These are phyloP conservation scores for Schizothecium vesticola DNA, from an alignment of 495 filamentous ascomycete species.

Conservation along the genomic window DNA sequence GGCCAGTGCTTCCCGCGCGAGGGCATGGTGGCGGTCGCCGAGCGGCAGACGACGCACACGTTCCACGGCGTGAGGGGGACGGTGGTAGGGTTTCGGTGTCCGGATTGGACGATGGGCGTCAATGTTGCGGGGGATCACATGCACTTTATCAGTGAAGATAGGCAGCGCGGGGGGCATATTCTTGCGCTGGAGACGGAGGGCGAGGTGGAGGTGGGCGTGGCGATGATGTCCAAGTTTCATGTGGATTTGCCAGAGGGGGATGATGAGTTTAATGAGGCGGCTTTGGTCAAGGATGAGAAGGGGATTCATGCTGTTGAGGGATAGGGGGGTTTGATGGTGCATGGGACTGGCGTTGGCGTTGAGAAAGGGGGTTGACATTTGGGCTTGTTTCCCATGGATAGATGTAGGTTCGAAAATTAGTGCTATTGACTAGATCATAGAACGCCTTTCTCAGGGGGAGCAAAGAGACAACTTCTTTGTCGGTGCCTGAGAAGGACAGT, in stretches of 20 bases:
- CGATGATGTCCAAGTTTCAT: constrained; percentile 29
- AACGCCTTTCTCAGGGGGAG: background rate
- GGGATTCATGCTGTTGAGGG: constrained; percentile 32
- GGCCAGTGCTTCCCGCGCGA: constrained; percentile 32
- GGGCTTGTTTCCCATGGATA: background rate
- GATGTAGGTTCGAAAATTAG: background rate
- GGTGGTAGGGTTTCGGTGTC: constrained; percentile 46
- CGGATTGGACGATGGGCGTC: constrained; percentile 43
- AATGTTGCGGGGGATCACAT: constrained; percentile 48
- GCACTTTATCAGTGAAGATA: constrained; percentile 46
- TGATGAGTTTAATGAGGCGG: constrained; percentile 37
- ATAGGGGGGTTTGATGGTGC: background rate
- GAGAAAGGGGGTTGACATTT: background rate
- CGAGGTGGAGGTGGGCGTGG: constrained; percentile 30
- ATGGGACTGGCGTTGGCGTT: background rate
- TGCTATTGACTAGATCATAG: too few species aligned
- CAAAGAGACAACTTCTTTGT: background rate
- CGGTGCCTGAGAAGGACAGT: too few species aligned
- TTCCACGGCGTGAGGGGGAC: constrained; percentile 35
- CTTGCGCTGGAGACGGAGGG: constrained; percentile 39
- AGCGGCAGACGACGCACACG: constrained; percentile 35
- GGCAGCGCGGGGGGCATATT: constrained; percentile 44
- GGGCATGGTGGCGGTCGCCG: constrained; percentile 36
- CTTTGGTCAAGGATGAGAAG: constrained; percentile 32
- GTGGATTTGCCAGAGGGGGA: constrained; percentile 37